phyloP scores from a whole-genome alignment of 768 basidiomycete species.

The Lepiota subincarnata region DNA sequence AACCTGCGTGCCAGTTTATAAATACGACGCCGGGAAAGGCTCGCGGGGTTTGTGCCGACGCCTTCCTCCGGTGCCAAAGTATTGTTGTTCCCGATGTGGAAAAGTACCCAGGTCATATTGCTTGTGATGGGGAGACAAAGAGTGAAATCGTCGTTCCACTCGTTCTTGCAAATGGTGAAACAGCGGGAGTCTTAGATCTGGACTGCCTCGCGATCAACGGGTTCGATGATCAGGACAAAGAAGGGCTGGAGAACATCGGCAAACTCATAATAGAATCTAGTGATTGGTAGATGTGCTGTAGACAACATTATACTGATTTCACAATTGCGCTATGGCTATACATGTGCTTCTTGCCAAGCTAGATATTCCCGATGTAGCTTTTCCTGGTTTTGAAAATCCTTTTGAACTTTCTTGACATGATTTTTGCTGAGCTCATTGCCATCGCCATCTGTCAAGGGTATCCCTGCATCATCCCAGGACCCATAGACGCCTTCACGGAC shows the following conservation, averaged over 20 bases:
- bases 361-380: conserved; percentile 80
- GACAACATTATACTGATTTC: background rate
- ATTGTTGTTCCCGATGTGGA: conserved; percentile 77
- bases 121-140: conserved; percentile 87
- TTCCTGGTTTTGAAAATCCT: conserved; percentile 68
- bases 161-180: conserved; percentile 31
- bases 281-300: conserved; percentile 49
- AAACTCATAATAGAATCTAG: conserved; percentile 57
- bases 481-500: conserved; percentile 68
- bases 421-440: conserved; percentile 86
- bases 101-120: conserved; percentile 86
- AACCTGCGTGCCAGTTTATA: conserved; percentile 89
- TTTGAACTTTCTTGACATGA: conserved; percentile 69
- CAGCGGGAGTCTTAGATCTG: conserved; percentile 72
- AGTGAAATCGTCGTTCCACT: conserved; percentile 90
- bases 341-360: conserved; percentile 33
- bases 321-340: background rate
- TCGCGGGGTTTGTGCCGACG: conserved; percentile 85
- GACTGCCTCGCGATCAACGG: conserved; percentile 72
- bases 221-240: conserved; percentile 73
- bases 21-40: conserved; percentile 45
- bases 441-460: conserved; percentile 81
- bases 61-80: conserved; percentile 53
- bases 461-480: conserved; percentile 80
- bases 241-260: conserved; percentile 74